Percentiles rank a stretch among this genome's conserved stretches.
These are phyloP conservation scores for Gymnopus androsaceus DNA, from an alignment of 1,284 basidiomycete species.

Conservation along the genomic window DNA sequence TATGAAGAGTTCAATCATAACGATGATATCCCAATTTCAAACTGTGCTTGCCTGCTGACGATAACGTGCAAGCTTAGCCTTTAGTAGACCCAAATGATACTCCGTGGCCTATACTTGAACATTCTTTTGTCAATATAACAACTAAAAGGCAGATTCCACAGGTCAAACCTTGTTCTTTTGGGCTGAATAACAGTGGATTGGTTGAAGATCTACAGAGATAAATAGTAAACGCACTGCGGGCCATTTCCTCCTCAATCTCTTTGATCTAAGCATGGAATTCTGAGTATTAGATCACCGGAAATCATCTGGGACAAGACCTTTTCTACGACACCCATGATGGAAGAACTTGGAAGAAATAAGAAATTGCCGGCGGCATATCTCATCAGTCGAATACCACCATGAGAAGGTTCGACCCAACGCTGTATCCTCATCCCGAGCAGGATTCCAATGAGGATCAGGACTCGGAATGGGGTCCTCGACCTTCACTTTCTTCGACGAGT, in stretches of 20 bases:
- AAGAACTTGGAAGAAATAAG: background rate
- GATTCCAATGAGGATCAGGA: conserved; percentile 46
- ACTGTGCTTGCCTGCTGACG: too few species aligned
- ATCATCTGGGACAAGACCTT: conserved; percentile 53
- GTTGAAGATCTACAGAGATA: conserved; percentile 19
- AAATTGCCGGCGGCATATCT: background rate
- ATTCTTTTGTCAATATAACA: background rate
- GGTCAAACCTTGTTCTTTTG: conserved; percentile 86
- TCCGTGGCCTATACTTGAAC: conserved; percentile 74
- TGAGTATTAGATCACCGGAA: conserved; percentile 6
- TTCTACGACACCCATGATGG: conserved; percentile 85
- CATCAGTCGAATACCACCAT: conserved; percentile 22
- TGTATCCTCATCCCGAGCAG: conserved; percentile 68
- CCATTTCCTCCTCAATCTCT: conserved; percentile 97
- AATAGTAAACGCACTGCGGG: conserved; percentile 68
- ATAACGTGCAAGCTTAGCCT: conserved; percentile 91
- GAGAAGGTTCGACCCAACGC: conserved; percentile 60
- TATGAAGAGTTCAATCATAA: too few species aligned
- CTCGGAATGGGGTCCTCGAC: conserved; percentile 37
- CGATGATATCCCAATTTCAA: too few species aligned
- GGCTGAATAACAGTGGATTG: conserved; percentile 44
- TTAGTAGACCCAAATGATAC: conserved; percentile 86
- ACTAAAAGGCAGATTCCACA: background rate
- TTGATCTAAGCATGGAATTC: conserved; percentile 67
- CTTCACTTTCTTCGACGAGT: conserved; percentile 25